Evolutionary conservation across 495 filamentous ascomycete species (phyloP), one percentile per base, ranked within the genome.

Genomic region (Filosporella fistucella): DNA sequence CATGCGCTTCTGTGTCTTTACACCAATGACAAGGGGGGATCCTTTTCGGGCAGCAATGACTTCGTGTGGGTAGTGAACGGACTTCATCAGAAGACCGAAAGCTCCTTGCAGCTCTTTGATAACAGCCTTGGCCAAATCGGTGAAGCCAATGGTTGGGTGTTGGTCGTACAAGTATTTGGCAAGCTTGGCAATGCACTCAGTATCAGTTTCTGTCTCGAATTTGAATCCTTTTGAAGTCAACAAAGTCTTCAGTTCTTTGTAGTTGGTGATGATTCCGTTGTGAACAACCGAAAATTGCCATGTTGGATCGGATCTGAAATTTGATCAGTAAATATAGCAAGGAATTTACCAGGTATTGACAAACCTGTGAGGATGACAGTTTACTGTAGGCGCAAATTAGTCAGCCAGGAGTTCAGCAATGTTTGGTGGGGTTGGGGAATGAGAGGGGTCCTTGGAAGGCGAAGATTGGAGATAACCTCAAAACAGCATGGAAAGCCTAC

Each of bases 181-280:
- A 42, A 98, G 82, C 74, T 98, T 98, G 51, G 94, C 93, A 66
- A 98, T 98, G 65, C 91, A 96, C 68, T 98, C 93, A 21, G 93
- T 98, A 62, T 98, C 93, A 36, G 93, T 98, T 73, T 98, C 91
- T 22, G 91, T 97, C 81, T 98, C 93, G 64, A 98, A 98, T 48
- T 84, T 83, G 77, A 96, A 96, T 54, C 94, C 94, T 76, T 96
- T 98, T 74, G 74, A 77, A 69, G 89, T 82, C 53, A 98, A 74
- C 41, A 98, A 77, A 46, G 86, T 86, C 81, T 91, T 95, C 58
- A 98, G 72, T 74, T 98, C 93, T 74, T 98, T 98, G 81, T 98
- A 98, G 77, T 98, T 98, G 73, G 93, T 98, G 73, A 98, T 98
- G 76, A 98, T 98, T 64, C 93, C 93, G 68, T 98, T 98, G 82